Evolutionary conservation across 2,329 filamentous ascomycete genomes (phyloP), one percentile per base, ranked within the genome.

Genomic region (Metarhizium humberi): DNA sequence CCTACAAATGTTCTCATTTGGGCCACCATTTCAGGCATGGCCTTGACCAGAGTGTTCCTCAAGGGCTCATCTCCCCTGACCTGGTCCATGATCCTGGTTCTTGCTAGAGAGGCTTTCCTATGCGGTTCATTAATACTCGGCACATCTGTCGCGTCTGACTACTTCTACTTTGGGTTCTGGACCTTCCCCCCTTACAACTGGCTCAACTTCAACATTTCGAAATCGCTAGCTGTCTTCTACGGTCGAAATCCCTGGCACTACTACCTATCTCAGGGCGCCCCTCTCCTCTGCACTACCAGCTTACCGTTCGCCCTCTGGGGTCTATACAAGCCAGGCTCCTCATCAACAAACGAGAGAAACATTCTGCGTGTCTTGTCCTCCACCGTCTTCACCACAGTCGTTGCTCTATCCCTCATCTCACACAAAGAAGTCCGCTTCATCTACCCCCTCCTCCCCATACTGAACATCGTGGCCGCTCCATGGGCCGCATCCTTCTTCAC

Each of bases 381-480:
- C 34, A 75, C 82, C 7, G 77, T 86, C 46, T 59, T 85, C 54
- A 70, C 82, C 34, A 87, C 86, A 56, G 72, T 88, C 10, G 67
- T 73, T 1, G 69, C 76, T 2, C 78, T 97, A 38, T 95, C 90
- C 1, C 66, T 88, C 50, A 88, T 97, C 61, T 85, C 90, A 1
- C 94, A 99, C 74, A 99, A 99, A 70, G 94, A 99, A 77, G 89
- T 96, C 63, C 90, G 94, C 64, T 99, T 99, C 75, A 88, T 97
- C 61, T 96, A 95, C 65, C 92, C 94, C 1, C 79, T 99, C 18
- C 79, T 97, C 2, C 92, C 94, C 1, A 79, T 86, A n/a, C 79
- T 99, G 6, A 90, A 94, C 67, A 75, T 96, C 59, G 75, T 97
- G 43, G 83, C 88, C 1, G 90, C 90, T 0, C 80, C 83, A 0